Evolutionary conservation across 2,329 filamentous ascomycete species (phyloP).

Genomic region (Dactylellina haptotyla): DNA sequence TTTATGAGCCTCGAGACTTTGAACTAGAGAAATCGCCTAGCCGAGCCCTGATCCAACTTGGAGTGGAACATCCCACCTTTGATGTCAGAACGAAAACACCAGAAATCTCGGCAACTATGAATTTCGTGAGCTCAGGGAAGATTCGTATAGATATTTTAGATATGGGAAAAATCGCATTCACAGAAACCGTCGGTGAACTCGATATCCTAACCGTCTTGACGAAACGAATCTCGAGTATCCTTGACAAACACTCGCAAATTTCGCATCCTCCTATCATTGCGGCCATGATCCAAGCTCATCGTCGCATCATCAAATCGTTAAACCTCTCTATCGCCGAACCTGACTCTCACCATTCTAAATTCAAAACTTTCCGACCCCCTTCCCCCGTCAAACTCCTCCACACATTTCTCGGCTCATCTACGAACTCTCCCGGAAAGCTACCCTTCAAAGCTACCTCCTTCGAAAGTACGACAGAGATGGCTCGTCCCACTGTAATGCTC

Average conservation of each 20-base stretch:
- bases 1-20: constrained; percentile 44
- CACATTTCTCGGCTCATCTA: constrained; percentile 45
- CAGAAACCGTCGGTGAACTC: constrained; percentile 40
- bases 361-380: constrained; percentile 48
- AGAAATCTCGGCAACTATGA: constrained; percentile 45
- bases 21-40: constrained; percentile 38
- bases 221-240: constrained; percentile 46
- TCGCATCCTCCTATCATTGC: constrained; percentile 46
- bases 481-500: constrained; percentile 44
- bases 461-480: constrained; percentile 49
- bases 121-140: constrained; percentile 43
- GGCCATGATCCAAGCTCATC: constrained; percentile 48
- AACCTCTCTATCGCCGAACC: constrained; percentile 31
- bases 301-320: constrained; percentile 45
- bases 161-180: constrained; percentile 51
- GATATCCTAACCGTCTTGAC: constrained; percentile 45
- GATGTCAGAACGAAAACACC: constrained; percentile 40
- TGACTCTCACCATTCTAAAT: constrained; percentile 42
- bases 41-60: constrained; percentile 40
- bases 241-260: constrained; percentile 43
- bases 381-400: constrained; percentile 51
- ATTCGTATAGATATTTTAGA: constrained; percentile 49
- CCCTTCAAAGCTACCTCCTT: constrained; percentile 51
- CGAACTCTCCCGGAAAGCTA: constrained; percentile 30
- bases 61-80: constrained; percentile 38